These are phyloP conservation scores for Boletus sp. DNA, from an alignment of 768 basidiomycete genomes.

Conservation along the genomic window DNA sequence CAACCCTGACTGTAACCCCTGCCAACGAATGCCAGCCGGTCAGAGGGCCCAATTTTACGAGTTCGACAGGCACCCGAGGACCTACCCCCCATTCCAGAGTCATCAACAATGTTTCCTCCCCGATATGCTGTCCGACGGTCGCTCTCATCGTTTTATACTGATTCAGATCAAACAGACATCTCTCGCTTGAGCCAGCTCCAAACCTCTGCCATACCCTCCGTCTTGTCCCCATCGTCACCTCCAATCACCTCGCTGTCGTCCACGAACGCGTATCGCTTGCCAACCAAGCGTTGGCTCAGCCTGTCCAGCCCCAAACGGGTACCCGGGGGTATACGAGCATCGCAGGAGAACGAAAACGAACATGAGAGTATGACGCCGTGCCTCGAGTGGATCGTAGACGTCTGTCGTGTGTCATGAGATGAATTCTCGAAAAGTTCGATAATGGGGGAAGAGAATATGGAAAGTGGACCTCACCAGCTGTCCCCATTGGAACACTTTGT, in stretches of 20 bases:
- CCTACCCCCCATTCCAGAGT: too few relatives aligned
- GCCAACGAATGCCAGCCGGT: too few relatives aligned
- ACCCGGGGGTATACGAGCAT: neutral
- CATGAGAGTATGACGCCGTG: slow-evolving; percentile 50
- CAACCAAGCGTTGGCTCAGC: slow-evolving; percentile 22
- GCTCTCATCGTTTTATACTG: neutral
- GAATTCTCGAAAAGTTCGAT: neutral
- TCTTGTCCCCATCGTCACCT: neutral
- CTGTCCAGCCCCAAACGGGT: slow-evolving; percentile 16
- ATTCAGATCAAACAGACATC: slow-evolving; percentile 15
- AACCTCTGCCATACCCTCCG: slow-evolving; percentile 18
- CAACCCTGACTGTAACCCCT: too few relatives aligned
- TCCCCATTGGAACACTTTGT: slow-evolving; percentile 51
- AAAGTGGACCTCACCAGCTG: slow-evolving; percentile 38
- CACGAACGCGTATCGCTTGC: slow-evolving; percentile 41
- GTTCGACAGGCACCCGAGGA: too few relatives aligned
- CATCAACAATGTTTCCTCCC: too few relatives aligned
- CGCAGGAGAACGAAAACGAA: slow-evolving; percentile 3
- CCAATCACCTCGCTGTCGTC: slow-evolving; percentile 19
- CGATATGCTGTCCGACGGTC: too few relatives aligned
- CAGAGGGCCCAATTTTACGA: too few relatives aligned
- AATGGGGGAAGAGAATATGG: neutral
- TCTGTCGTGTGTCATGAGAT: slow-evolving; percentile 2
- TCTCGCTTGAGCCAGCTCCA: slow-evolving; percentile 25
- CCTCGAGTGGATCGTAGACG: slow-evolving; percentile 56